phyloP scores from a whole-genome alignment of 768 basidiomycete genomes.

The Infundibulicybe gibba region DNA sequence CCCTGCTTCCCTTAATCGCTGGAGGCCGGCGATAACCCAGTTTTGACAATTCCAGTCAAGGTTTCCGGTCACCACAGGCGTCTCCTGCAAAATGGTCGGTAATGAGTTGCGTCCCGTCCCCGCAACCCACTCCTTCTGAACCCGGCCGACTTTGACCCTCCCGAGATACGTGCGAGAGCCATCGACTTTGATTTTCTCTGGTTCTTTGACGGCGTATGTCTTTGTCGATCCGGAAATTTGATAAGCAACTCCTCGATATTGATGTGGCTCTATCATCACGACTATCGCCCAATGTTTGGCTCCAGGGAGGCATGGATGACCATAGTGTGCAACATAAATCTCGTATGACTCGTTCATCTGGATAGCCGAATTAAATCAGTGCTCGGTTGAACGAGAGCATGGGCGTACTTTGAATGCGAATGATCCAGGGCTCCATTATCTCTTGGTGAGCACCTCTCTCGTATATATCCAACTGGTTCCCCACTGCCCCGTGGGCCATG shows the following conservation, averaged over 20 bases:
- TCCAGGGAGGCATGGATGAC: slow-evolving; percentile 1
- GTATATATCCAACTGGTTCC: too few species aligned
- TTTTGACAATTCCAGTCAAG: slow-evolving; percentile 2
- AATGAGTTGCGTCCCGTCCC: not conserved
- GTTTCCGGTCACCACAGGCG: not conserved
- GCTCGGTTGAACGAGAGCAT: too few species aligned
- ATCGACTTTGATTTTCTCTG: not conserved
- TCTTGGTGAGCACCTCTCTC: too few species aligned
- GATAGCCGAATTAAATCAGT: too few species aligned
- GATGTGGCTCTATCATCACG: not conserved
- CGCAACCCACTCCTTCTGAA: not conserved
- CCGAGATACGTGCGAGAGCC: not conserved
- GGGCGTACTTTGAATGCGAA: too few species aligned
- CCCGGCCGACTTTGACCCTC: slow-evolving; percentile 1
- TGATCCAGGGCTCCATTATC: too few species aligned
- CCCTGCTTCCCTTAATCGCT: not conserved
- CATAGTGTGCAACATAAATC: not conserved
- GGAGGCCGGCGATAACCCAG: slow-evolving; percentile 1
- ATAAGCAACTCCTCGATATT: not conserved
- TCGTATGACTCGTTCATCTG: too few species aligned
- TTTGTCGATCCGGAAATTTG: slow-evolving; percentile 1
- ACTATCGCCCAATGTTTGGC: slow-evolving; percentile 4
- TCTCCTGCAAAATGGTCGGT: not conserved
- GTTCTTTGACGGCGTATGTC: slow-evolving; percentile 2
- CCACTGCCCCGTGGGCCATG: too few species aligned